A percentile compares a stretch with the other conserved stretches of the same genome.
Evolutionary conservation across 495 filamentous ascomycete genomes (phyloP).

Genomic region (Penicillium arizonense): DNA sequence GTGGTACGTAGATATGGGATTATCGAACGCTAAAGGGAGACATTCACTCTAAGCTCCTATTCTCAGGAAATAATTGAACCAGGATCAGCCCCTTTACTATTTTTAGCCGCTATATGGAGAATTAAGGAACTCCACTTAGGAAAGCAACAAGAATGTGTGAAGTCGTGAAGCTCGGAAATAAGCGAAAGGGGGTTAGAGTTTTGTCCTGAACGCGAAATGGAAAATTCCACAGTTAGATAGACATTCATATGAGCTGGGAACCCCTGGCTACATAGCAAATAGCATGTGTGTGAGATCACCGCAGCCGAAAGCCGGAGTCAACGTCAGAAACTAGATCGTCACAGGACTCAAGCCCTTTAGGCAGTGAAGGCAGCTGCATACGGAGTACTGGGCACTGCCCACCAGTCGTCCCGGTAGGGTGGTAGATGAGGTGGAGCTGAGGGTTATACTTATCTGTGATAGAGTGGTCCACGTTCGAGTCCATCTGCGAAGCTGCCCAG

Average conservation of each 20-base stretch:
- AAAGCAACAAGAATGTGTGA: slow-evolving; percentile 5
- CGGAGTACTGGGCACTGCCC: neutral
- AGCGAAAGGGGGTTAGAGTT: neutral
- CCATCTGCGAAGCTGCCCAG: too few relatives aligned
- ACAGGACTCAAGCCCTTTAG: slow-evolving; percentile 16
- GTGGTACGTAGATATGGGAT: too few relatives aligned
- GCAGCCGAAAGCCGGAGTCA: neutral
- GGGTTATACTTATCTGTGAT: too few relatives aligned
- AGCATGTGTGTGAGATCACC: neutral
- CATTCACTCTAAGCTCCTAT: neutral
- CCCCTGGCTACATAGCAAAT: neutral
- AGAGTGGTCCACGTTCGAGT: too few relatives aligned
- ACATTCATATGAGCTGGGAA: neutral
- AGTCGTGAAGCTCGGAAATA: neutral
- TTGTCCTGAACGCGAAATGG: neutral
- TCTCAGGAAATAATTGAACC: neutral
- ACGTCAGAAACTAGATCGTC: slow-evolving; percentile 11
- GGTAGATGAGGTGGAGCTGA: too few relatives aligned
- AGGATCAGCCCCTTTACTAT: slow-evolving; percentile 6
- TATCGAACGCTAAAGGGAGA: neutral
- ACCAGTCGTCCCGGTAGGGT: neutral
- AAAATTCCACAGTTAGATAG: neutral
- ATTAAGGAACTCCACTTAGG: neutral
- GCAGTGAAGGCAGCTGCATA: slow-evolving; percentile 5
- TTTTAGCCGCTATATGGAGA: neutral